A percentile compares a stretch with the other conserved stretches of the same genome.
Conservation (phyloP, 768 basidiomycete species). For the Mycena polygramma region DNA sequence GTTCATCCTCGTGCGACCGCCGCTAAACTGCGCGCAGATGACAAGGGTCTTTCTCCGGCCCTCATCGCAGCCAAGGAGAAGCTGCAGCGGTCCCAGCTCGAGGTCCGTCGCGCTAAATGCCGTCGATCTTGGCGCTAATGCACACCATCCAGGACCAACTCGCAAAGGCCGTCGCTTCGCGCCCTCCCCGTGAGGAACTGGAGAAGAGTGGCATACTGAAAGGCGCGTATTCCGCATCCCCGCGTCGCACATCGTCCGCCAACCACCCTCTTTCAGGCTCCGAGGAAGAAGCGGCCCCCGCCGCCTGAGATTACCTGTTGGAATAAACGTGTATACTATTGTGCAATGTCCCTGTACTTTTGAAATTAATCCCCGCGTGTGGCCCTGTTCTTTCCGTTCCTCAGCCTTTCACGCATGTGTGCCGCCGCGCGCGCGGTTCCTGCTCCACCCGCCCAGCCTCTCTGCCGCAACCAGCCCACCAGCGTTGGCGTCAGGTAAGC, state of each 20-base stretch:
- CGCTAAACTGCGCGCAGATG: slow-evolving; percentile 56
- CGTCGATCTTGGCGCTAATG: neutral
- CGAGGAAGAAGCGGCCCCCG: slow-evolving; percentile 35
- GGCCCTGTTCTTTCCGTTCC: slow-evolving; percentile 51
- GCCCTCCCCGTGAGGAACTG: slow-evolving; percentile 73
- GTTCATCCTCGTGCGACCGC: neutral
- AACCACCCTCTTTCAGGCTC: slow-evolving; percentile 17
- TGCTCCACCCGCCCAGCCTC: slow-evolving; percentile 87
- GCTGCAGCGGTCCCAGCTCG: slow-evolving; percentile 72
- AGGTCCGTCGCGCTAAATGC: slow-evolving; percentile 55
- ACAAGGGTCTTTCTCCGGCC: slow-evolving; percentile 70
- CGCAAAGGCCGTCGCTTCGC: slow-evolving; percentile 67
- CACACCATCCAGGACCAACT: slow-evolving; percentile 65
- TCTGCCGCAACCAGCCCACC: slow-evolving; percentile 84
- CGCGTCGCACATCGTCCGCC: neutral
- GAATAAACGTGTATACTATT: slow-evolving; percentile 30
- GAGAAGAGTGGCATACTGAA: slow-evolving; percentile 74
- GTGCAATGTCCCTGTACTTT: slow-evolving; percentile 30
- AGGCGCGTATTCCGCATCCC: slow-evolving; percentile 38
- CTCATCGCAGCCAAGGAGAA: slow-evolving; percentile 71
- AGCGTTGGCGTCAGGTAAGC: slow-evolving; percentile 87
- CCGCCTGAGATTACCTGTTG: slow-evolving; percentile 27
- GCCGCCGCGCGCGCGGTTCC: slow-evolving; percentile 75
- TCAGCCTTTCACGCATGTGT: slow-evolving; percentile 62
- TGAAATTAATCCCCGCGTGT: slow-evolving; percentile 33